Percentiles rank a stretch among this genome's conserved stretches.
Evolutionary conservation across 441 rosid species (phyloP).

Genomic region (Croton laevigatus): DNA sequence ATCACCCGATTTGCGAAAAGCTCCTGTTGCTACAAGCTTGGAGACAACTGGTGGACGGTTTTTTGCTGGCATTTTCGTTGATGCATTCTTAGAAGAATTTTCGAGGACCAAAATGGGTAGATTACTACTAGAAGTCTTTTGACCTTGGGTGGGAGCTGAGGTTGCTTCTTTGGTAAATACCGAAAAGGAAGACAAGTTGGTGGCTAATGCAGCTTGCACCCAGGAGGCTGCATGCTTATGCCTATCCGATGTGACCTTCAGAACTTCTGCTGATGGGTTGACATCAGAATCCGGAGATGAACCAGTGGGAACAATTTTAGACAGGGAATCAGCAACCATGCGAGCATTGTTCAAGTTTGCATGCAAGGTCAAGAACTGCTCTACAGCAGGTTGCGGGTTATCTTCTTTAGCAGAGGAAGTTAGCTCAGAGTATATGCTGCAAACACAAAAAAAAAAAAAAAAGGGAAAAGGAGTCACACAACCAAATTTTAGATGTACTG

Average conservation of each 20-base stretch:
- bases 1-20: constrained; percentile 59
- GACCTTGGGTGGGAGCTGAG: constrained; percentile 33
- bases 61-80: constrained; percentile 51
- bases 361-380: constrained; percentile 81
- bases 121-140: constrained; percentile 30
- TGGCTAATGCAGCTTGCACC: constrained; percentile 89
- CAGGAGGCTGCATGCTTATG: constrained; percentile 68
- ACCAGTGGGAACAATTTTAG: constrained; percentile 38
- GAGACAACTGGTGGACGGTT: constrained; percentile 49
- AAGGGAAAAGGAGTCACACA: background rate
- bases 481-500: background rate
- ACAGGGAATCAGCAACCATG: constrained; percentile 54
- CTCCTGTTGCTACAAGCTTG: constrained; percentile 71
- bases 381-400: constrained; percentile 81
- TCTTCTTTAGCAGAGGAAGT: constrained; percentile 74
- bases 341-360: constrained; percentile 53
- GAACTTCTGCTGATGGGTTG: constrained; percentile 60
- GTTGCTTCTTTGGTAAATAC: constrained; percentile 52
- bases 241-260: constrained; percentile 55
- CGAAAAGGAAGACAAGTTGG: constrained; percentile 75
- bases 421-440: constrained; percentile 77
- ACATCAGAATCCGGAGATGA: constrained; percentile 53
- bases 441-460: constrained; percentile 7
- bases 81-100: constrained; percentile 44
- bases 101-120: constrained; percentile 62